Base-by-base conservation (phyloP, 2,329 filamentous ascomycete species). In the Aspergillus tubingensis region DNA sequence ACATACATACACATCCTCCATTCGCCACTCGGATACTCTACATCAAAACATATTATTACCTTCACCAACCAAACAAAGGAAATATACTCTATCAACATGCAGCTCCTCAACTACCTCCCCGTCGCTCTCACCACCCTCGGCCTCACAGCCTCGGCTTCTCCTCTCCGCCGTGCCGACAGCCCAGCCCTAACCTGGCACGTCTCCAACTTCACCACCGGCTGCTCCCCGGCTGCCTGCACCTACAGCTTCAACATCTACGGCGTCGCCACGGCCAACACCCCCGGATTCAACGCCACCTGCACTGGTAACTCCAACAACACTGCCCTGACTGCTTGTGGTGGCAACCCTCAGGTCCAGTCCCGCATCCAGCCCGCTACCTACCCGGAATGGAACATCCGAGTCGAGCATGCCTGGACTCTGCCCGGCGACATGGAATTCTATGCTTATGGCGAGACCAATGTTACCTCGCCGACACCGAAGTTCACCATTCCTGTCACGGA, bases 231-330 rank as follows among this genome's bases (percentile, higher is more conserved):
- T 8, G 73, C 69, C 38, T 76, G 74, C 58, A 52, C 60, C 57
- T 77, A 73, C 62, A 60, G 53, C 38, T 77, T 77, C 65, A 66
- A 72, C 57, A 72, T 77, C 51, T 48, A 47, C 27, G 70, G 70
- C 21, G 30, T 64, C 13, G 59, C 57, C 6, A 69, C 70, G 17
- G 15, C 57, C 8, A 72, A 72, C 58, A 72, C 70, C 4, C 74
- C 75, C 6, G 70, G 65, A 19, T 77, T 77, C 68, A 70, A 68
- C 52, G 74, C 75, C 41, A 67, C 66, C 54, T 77, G 75, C 67
- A 63, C 65, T 39, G 74, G 74, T 17, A 65, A 13, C 32, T 36
- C 65, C 25, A 67, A 68, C 25, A 58, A 47, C 23, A 52, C 59
- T 2, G 68, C 67, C 17, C 63, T 65, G 57, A 53, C 62, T 13